These are phyloP conservation scores for Syzygium syzygioides DNA, from an alignment of 441 rosid genomes.

Conservation along the genomic window DNA sequence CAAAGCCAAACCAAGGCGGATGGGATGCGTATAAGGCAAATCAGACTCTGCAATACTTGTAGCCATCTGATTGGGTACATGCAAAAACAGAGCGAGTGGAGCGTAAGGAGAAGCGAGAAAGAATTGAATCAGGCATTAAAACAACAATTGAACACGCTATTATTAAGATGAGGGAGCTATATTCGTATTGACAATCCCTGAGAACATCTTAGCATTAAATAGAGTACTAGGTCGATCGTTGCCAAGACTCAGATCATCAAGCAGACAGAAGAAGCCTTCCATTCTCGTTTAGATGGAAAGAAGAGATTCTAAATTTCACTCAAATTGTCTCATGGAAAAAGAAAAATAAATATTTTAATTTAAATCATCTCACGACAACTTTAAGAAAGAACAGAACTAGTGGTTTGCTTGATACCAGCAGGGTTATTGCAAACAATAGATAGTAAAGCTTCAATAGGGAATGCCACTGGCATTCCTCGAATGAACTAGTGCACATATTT, in stretches of 20 bases:
- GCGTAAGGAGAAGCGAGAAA: background rate
- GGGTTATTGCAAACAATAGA: background rate
- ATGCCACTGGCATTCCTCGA: background rate
- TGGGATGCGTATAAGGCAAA: constrained; percentile 38
- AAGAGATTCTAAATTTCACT: background rate
- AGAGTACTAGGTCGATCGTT: background rate
- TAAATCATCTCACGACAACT: background rate
- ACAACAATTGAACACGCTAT: background rate
- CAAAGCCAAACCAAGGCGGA: constrained; percentile 40
- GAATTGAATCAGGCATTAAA: background rate
- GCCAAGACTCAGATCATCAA: background rate
- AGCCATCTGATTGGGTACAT: constrained; percentile 17
- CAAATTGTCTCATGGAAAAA: background rate
- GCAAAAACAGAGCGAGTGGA: background rate
- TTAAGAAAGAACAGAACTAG: background rate
- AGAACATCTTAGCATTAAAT: background rate
- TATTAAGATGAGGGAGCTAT: background rate
- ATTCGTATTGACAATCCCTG: background rate
- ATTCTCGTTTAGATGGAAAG: background rate
- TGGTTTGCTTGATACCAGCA: background rate
- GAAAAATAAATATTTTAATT: background rate
- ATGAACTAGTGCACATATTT: background rate
- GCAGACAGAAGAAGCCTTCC: background rate
- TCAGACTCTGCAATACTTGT: constrained; percentile 32
- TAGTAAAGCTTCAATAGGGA: background rate